Conservation (phyloP, 2,329 filamentous ascomycete species). For the Fusarium sp. region DNA sequence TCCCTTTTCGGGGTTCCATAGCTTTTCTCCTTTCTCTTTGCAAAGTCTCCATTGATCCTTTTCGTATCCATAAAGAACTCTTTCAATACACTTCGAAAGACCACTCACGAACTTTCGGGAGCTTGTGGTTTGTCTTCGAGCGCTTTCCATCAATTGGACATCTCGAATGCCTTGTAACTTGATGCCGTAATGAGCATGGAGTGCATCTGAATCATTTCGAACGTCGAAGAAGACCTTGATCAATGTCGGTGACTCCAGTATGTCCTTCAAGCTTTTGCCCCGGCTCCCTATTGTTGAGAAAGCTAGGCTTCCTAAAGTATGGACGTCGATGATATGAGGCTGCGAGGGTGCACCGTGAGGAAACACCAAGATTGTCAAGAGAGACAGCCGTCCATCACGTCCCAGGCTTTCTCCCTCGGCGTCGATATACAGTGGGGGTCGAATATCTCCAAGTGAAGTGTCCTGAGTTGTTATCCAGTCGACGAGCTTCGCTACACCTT, state of each 20-base stretch:
- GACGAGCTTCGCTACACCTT: not conserved
- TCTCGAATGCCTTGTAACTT: no score
- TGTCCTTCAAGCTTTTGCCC: not conserved
- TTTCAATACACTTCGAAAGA: no score
- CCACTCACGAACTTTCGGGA: no score
- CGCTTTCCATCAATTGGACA: no score
- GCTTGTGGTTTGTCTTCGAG: no score
- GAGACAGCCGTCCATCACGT: not conserved
- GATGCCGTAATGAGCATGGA: no score
- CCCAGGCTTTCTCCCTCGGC: not conserved
- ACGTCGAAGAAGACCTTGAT: conserved; percentile 61
- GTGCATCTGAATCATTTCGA: no score
- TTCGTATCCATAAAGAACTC: no score
- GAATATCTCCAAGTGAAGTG: not conserved
- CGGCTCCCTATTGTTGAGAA: not conserved
- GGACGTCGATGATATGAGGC: not conserved
- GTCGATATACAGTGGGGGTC: not conserved
- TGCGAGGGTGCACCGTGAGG: not conserved
- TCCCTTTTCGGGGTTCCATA: no score
- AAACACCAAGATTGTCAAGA: not conserved
- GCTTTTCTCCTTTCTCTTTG: no score
- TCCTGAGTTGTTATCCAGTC: not conserved
- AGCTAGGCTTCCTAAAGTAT: not conserved
- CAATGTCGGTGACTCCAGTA: conserved; percentile 50
- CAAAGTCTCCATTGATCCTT: no score